Evolutionary conservation across 2,329 filamentous ascomycete genomes (phyloP), one percentile per base, ranked within the genome.

Genomic region (Drechslerella dactyloides): DNA sequence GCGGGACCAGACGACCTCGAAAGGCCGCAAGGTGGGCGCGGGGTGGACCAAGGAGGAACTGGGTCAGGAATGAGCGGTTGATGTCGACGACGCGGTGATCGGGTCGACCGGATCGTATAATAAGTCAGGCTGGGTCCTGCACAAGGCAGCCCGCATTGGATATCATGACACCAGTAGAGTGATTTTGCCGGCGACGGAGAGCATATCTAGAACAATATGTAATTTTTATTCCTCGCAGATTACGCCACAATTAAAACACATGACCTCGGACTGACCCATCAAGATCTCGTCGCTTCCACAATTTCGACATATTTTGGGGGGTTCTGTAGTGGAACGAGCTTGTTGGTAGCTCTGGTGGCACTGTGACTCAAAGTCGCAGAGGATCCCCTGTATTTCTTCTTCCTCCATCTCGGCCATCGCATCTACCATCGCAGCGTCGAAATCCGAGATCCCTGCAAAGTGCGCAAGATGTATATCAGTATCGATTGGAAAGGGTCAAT

Each of bases 1-100:
- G 87, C 84, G 94, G 75, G 90, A 90, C 79, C 86, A 93, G 76
- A 92, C 93, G 23, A 63, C 53, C 40, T 61, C 66, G 15, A 70
- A 64, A 46, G 86, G 87, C 5, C 80, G 86, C 66, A 83, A 85
- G 74, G 86, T 89, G 55, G 85, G 68, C 23, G 51, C 55, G 81
- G 58, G 79, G 78, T 54, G 80, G 80, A 13, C 74, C n/a, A 73
- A 69, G 46, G 68, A 64, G 61, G 72, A 73, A 58, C 74, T 55
- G 8, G 68, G 60, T 6, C 60, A 72, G 24, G 48, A 62, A 23
- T 48, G 19, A 48, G 11, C 19, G 11, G n/a, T 5, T 19, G 44
- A 15, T 10, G 37, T 17, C 33, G 7, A 37, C 6, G 33, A 37
- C 33, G 6, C 6, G 33, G 33, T 7, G 27, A 8, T 33, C 27